These are phyloP conservation scores for Ligustrum vulgare DNA, from an alignment of 257 asterid species.

Conservation along the genomic window DNA sequence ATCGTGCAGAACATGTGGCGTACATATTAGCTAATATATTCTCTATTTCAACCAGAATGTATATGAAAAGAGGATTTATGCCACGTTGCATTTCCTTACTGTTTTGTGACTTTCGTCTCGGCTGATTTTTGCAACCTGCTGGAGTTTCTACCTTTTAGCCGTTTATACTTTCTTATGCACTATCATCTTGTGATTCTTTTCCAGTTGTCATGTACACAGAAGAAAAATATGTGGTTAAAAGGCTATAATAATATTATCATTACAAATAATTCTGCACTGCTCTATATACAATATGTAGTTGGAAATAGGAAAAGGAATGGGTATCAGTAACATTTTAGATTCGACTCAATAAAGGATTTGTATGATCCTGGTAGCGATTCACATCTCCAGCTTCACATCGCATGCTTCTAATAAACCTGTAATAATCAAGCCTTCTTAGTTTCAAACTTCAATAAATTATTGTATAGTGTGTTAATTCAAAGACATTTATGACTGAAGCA, in stretches of 20 bases:
- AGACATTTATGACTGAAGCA: neutral
- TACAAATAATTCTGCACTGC: conserved; percentile 35
- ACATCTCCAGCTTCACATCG: conserved; percentile 74
- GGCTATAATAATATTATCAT: conserved; percentile 29
- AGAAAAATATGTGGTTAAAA: conserved; percentile 24
- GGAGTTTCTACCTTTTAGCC: neutral
- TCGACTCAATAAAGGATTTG: conserved; percentile 25
- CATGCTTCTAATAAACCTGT: conserved; percentile 55
- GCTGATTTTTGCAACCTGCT: neutral
- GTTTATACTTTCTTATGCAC: neutral
- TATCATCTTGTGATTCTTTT: neutral
- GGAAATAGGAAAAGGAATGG: conserved; percentile 17
- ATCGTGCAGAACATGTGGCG: too few species aligned
- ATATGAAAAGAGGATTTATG: neutral
- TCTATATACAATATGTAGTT: conserved; percentile 37
- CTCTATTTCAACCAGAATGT: neutral
- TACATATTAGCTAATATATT: neutral
- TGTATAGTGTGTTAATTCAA: neutral
- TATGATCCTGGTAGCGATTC: conserved; percentile 27
- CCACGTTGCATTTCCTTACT: neutral
- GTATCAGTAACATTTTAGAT: conserved; percentile 24
- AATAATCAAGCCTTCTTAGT: conserved; percentile 14
- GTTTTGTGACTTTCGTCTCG: neutral
- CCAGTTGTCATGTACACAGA: neutral
- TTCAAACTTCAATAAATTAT: conserved; percentile 13